phyloP scores from a whole-genome alignment of 257 asterid genomes.

The Fraxinus anomala region DNA sequence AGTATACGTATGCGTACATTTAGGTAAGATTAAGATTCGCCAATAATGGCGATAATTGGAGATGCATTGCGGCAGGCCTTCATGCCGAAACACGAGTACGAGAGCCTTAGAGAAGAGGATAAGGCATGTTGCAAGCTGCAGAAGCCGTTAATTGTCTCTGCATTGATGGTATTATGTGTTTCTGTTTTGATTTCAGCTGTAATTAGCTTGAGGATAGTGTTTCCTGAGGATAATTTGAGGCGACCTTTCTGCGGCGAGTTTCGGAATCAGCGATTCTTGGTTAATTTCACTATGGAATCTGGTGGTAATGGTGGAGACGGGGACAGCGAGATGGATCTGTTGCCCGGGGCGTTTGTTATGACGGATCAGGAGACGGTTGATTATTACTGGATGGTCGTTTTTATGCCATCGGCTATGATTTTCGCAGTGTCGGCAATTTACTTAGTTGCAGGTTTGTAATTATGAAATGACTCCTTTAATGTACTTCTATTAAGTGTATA shows the following conservation, averaged over 20 bases:
- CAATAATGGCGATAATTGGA: slow-evolving; percentile 49
- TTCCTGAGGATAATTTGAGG: slow-evolving; percentile 60
- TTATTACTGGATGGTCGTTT: slow-evolving; percentile 94
- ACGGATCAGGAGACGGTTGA: slow-evolving; percentile 96
- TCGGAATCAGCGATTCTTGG: slow-evolving; percentile 75
- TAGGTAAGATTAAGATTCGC: neutral
- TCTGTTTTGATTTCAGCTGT: slow-evolving; percentile 54
- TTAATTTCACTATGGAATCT: slow-evolving; percentile 52
- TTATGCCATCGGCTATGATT: slow-evolving; percentile 64
- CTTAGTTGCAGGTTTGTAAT: slow-evolving; percentile 66
- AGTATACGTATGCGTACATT: neutral
- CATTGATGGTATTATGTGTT: slow-evolving; percentile 45
- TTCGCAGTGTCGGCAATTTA: slow-evolving; percentile 57
- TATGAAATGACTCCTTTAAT: slow-evolving; percentile 10
- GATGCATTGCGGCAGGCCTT: slow-evolving; percentile 94
- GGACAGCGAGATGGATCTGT: slow-evolving; percentile 58
- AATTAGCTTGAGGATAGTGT: slow-evolving; percentile 75
- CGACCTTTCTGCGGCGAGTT: slow-evolving; percentile 89
- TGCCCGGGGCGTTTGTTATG: slow-evolving; percentile 68
- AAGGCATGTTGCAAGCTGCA: slow-evolving; percentile 75
- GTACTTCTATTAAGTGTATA: neutral
- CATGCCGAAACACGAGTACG: slow-evolving; percentile 92
- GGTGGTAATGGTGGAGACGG: slow-evolving; percentile 29
- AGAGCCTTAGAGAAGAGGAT: slow-evolving; percentile 83
- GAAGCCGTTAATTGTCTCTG: slow-evolving; percentile 44